These are phyloP conservation scores for Coemansia sp. DNA, from an alignment of 192 early-diverging fungal genomes.

Conservation along the genomic window DNA sequence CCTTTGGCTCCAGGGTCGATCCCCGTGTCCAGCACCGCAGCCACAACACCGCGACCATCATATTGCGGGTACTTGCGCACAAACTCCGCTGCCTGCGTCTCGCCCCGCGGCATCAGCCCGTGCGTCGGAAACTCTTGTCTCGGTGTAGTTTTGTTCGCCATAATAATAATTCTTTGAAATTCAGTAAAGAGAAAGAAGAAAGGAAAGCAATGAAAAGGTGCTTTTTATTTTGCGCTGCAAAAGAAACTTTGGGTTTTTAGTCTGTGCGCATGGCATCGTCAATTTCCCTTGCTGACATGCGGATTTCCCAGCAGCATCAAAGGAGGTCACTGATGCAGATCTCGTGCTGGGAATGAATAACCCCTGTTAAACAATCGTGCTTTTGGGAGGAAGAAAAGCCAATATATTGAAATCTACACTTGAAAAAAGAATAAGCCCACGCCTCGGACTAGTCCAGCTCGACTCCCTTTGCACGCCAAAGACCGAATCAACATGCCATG, in stretches of 20 bases:
- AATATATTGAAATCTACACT: not conserved
- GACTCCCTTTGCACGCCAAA: not conserved
- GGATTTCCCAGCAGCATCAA: not conserved
- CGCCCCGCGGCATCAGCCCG: slow-evolving; percentile 67
- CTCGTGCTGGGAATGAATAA: not conserved
- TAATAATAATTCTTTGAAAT: not conserved
- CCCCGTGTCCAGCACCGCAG: slow-evolving; percentile 92
- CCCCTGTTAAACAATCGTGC: not conserved
- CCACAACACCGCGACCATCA: slow-evolving; percentile 85
- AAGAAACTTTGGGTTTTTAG: not conserved
- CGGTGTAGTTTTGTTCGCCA: slow-evolving; percentile 31
- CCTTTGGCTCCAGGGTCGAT: slow-evolving; percentile 92
- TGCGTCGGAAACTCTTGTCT: slow-evolving; percentile 62
- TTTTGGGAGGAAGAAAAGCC: too few species aligned
- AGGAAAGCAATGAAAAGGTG: not conserved
- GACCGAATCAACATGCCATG: slow-evolving; percentile 21
- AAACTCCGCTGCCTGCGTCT: slow-evolving; percentile 82
- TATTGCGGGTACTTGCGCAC: slow-evolving; percentile 73
- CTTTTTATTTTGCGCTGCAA: not conserved
- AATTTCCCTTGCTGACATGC: not conserved
- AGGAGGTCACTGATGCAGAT: not conserved
- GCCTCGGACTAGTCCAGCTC: too few species aligned
- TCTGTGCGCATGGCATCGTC: not conserved
- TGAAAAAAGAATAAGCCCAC: not conserved
- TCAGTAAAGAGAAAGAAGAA: not conserved